Evolutionary conservation across 148 eudicot species (phyloP).

Genomic region (Arbutus unedo): DNA sequence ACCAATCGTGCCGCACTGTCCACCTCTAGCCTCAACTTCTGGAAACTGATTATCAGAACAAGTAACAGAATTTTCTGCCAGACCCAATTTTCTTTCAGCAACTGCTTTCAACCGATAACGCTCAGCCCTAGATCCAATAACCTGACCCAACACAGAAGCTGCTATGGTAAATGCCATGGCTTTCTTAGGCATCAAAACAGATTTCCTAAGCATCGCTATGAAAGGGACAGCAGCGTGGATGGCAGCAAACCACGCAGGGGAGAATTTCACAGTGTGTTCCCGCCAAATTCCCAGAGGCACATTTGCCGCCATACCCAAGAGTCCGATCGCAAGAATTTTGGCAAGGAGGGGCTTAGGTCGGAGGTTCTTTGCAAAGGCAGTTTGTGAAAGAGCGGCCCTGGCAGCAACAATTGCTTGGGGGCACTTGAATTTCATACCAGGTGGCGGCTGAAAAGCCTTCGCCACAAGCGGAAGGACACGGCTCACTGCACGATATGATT

Average conservation of each 20-base stretch:
- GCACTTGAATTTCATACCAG: constrained; percentile 69
- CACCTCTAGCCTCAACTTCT: constrained; percentile 29
- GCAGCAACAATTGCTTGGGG: constrained; percentile 89
- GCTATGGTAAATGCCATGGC: constrained; percentile 98
- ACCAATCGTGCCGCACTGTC: constrained; percentile 40
- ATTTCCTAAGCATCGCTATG: constrained; percentile 85
- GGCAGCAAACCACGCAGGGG: constrained; percentile 94
- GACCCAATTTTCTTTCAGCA: constrained; percentile 29
- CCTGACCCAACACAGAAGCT: constrained; percentile 89
- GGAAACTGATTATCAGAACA: constrained; percentile 19
- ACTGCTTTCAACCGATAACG: constrained; percentile 62
- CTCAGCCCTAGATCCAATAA: constrained; percentile 95
- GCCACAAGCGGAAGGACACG: constrained; percentile 85
- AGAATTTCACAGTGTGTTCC: constrained; percentile 89
- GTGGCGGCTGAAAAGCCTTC: constrained; percentile 77
- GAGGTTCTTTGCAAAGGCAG: constrained; percentile 81
- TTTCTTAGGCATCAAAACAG: constrained; percentile 83
- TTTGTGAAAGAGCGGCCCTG: constrained; percentile 71
- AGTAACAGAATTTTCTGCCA: constrained; percentile 24
- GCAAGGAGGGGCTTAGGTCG: constrained; percentile 87
- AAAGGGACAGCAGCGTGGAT: constrained; percentile 97
- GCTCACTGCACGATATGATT: constrained; percentile 84
- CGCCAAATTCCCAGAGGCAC: constrained; percentile 93
- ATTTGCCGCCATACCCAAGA: constrained; percentile 87
- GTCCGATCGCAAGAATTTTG: constrained; percentile 75